Base-by-base conservation (phyloP, 2,329 filamentous ascomycete species). In the Diaporthe humulicola region DNA sequence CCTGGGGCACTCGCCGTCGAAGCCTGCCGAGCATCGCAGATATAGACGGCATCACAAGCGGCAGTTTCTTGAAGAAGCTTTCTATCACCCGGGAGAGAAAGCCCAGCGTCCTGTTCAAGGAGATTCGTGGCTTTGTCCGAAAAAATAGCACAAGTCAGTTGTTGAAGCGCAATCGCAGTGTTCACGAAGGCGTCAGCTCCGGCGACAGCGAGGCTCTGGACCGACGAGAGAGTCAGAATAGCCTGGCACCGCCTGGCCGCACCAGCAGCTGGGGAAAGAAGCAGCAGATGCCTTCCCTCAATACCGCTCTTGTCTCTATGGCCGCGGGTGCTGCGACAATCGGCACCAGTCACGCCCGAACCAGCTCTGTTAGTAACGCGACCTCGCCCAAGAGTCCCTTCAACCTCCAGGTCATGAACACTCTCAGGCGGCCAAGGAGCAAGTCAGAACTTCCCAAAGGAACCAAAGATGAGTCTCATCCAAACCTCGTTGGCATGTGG, bases 1-100 rank as follows among this genome's bases (percentile, higher is more conserved):
- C 93, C 0, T 92, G 93, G 87, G 93, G 93, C 22, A 95, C 93
- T 2, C 88, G 90, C 9, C 89, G 92, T 56, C 89, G 90, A 74
- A 93, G 92, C 81, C 85, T 93, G 66, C 90, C 92, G 2, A 91
- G 88, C 77, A 78, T 88, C 73, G 77, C 86, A 7, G 92, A 94
- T 73, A 83, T 91, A 38, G 91, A 93, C 50, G 90, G 88, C 25
- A 84, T 93, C 57, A 87, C 86, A 12, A 89, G 88, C 72, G 90
- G 91, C 33, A 91, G 88, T 74, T 87, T 94, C 52, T 82, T 93
- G 54, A 94, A 93, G 79, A 91, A 90, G 81, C 84, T 90, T 57
- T 90, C 88, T 10, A 85, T 92, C 77, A 88, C 86, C 79, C 84
- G 87, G 67, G 84, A 85, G 28, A 87, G 88, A 28, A 86, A 88